Evolutionary conservation across 306 rosid species (phyloP).

Genomic region (Castanea mollissima): DNA sequence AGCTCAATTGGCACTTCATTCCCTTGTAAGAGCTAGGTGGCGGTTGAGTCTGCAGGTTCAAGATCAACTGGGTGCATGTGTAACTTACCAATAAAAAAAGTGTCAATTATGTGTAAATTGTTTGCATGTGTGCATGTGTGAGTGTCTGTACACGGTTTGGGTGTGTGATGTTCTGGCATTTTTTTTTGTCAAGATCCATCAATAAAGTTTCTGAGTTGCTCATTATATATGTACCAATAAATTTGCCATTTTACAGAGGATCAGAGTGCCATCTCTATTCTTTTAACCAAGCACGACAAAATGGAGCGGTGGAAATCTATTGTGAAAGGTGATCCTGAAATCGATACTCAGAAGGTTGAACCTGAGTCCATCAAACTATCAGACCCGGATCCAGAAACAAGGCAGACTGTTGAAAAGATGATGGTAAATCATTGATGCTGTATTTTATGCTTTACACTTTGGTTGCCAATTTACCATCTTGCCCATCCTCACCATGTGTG

Average conservation of each 20-base stretch:
- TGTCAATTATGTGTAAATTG: neutral
- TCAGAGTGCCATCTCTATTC: constrained; percentile 66
- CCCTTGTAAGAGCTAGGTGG: too few relatives aligned
- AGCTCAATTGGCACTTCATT: too few relatives aligned
- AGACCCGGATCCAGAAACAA: constrained; percentile 85
- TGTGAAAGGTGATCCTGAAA: constrained; percentile 86
- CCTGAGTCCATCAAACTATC: constrained; percentile 86
- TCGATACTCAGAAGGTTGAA: constrained; percentile 89
- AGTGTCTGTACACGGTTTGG: neutral
- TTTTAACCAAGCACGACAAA: constrained; percentile 88
- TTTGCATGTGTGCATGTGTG: neutral
- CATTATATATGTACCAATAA: neutral
- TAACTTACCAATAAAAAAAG: neutral
- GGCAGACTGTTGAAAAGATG: constrained; percentile 94
- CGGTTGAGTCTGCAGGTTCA: too few relatives aligned
- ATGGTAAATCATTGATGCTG: constrained; percentile 53
- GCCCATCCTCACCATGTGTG: neutral
- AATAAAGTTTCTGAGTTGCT: neutral
- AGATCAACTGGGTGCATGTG: too few relatives aligned
- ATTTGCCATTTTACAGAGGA: constrained; percentile 69
- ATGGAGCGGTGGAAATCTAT: constrained; percentile 96
- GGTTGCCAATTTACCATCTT: neutral
- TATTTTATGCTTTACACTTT: neutral
- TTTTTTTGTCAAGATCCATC: neutral
- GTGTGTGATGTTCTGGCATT: neutral